A percentile compares a stretch with the other conserved stretches of the same genome.
Evolutionary conservation across 1,284 basidiomycete species (phyloP).

Genomic region (Gastroboletus turbinatus): DNA sequence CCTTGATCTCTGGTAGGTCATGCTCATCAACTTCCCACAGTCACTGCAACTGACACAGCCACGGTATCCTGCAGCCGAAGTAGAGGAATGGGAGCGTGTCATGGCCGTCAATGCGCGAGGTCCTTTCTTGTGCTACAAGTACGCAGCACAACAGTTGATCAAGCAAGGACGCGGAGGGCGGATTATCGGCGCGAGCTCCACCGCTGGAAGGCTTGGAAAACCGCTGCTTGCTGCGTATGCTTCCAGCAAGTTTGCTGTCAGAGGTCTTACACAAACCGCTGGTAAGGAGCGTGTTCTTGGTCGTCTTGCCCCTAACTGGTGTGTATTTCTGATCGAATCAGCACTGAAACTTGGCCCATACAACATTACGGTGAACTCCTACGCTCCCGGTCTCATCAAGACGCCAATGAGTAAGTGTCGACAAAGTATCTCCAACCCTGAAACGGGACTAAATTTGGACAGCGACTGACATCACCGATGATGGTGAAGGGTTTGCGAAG

Average conservation of each 20-base stretch:
- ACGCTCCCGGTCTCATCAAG: neutral
- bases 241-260: constrained; percentile 5
- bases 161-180: constrained; percentile 36
- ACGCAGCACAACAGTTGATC: constrained; percentile 36
- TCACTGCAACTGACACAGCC: too few relatives aligned
- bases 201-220: constrained; percentile 11
- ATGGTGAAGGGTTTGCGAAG: neutral
- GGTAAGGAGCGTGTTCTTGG: neutral
- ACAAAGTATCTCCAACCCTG: too few relatives aligned
- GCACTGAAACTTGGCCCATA: constrained; percentile 4
- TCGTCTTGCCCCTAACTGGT: too few relatives aligned
- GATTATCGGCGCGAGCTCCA: constrained; percentile 35
- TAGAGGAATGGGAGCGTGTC: constrained; percentile 26
- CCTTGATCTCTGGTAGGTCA: constrained; percentile 7
- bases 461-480: neutral
- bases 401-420: constrained; percentile 1
- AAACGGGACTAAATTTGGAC: neutral
- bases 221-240: constrained; percentile 7
- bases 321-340: neutral
- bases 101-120: constrained; percentile 30
- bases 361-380: neutral
- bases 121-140: constrained; percentile 35
- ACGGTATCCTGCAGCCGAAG: constrained; percentile 8
- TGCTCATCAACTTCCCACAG: too few relatives aligned
- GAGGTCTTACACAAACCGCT: constrained; percentile 1